phyloP scores from a whole-genome alignment of 768 basidiomycete genomes.

The Auriscalpium vulgare region DNA sequence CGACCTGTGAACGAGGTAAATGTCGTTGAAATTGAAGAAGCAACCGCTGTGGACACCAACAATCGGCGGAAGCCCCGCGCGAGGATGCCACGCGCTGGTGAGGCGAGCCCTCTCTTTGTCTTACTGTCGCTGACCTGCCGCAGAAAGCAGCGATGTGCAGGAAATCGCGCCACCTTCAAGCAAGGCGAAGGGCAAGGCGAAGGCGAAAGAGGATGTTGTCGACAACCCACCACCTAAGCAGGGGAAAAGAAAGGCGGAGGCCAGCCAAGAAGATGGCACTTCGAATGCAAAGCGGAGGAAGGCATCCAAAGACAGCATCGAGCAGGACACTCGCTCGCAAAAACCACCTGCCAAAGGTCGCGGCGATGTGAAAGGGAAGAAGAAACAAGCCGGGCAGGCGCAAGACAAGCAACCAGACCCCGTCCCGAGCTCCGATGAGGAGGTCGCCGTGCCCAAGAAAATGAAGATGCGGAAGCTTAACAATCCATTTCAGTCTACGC shows the following conservation, averaged over 20 bases:
- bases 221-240: constrained; percentile 12
- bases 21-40: no score
- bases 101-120: no score
- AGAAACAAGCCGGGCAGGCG: neutral
- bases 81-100: no score
- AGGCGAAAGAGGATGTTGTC: neutral
- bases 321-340: neutral
- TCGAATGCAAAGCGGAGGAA: constrained; percentile 3
- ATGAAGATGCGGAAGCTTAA: constrained; percentile 13
- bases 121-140: no score
- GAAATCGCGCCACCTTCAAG: neutral
- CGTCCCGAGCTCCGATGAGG: neutral
- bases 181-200: constrained; percentile 14
- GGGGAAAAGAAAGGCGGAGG: constrained; percentile 32
- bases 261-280: constrained; percentile 15
- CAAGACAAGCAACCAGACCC: neutral
- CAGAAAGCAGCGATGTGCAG: neutral
- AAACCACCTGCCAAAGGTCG: neutral
- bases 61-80: no score
- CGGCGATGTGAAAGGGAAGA: neutral
- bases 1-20: no score
- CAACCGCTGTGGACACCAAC: no score
- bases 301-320: neutral
- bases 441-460: constrained; percentile 9
- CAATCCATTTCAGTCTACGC: constrained; percentile 7